phyloP scores from a whole-genome alignment of 1,284 basidiomycete species.

The Pulveroboletus sp. region DNA sequence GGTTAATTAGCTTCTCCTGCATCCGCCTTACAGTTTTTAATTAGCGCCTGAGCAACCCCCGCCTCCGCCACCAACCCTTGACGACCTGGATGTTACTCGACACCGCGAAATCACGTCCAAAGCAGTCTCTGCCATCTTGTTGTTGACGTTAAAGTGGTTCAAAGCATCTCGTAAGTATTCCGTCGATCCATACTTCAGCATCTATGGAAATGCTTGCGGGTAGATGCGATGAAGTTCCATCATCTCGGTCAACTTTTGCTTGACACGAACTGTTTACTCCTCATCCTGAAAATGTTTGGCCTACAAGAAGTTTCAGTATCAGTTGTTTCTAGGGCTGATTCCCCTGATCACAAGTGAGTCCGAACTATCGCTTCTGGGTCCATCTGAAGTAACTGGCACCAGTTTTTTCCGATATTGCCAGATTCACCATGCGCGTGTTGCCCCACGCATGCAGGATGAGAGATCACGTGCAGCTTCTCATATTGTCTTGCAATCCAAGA shows the following conservation, averaged over 20 bases:
- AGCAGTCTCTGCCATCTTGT: slow-evolving; percentile 91
- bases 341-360: slow-evolving; percentile 76
- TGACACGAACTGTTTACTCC: slow-evolving; percentile 91
- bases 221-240: slow-evolving; percentile 98
- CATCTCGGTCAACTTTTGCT: slow-evolving; percentile 92
- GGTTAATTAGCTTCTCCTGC: neutral
- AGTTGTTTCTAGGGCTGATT: slow-evolving; percentile 87
- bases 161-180: slow-evolving; percentile 84
- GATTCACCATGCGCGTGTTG: slow-evolving; percentile 63
- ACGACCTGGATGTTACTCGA: slow-evolving; percentile 91
- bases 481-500: slow-evolving; percentile 49
- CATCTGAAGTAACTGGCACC: slow-evolving; percentile 14
- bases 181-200: neutral
- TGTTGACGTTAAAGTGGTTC: slow-evolving; percentile 95
- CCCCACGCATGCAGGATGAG: slow-evolving; percentile 54
- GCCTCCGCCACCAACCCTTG: slow-evolving; percentile 76
- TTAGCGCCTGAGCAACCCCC: slow-evolving; percentile 61
- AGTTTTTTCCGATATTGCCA: slow-evolving; percentile 97
- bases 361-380: neutral
- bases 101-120: slow-evolving; percentile 98
- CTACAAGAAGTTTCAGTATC: slow-evolving; percentile 85
- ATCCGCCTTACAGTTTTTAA: slow-evolving; percentile 8
- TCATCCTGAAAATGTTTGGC: slow-evolving; percentile 98
- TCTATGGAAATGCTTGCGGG: slow-evolving; percentile 3
- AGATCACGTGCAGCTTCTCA: slow-evolving; percentile 57